These are phyloP conservation scores for Suillus decipiens DNA, from an alignment of 768 basidiomycete species.

Conservation along the genomic window DNA sequence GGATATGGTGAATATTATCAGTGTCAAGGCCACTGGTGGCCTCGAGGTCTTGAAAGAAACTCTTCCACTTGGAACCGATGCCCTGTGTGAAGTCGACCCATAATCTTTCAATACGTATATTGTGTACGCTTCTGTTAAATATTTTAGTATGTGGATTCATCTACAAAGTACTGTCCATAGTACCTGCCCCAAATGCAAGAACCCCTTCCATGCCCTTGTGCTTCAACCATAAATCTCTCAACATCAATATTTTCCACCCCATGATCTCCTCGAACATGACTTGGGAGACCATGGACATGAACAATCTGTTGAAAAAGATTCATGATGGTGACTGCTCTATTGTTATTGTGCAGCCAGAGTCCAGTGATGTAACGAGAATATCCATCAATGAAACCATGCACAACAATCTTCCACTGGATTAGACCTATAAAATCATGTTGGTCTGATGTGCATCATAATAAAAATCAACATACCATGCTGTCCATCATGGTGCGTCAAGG, in stretches of 20 bases:
- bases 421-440: conserved; percentile 10
- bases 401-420: conserved; percentile 33
- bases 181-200: conserved; percentile 41
- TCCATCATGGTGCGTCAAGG: conserved; percentile 42
- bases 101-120: conserved; percentile 40
- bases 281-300: conserved; percentile 30
- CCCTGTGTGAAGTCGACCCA: conserved; percentile 41
- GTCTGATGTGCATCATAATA: conserved; percentile 36
- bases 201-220: conserved; percentile 18
- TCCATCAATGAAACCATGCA: conserved; percentile 46
- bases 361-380: conserved; percentile 34
- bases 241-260: conserved; percentile 40
- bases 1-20: conserved; percentile 21
- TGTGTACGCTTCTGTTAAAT: conserved; percentile 38
- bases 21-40: conserved; percentile 27
- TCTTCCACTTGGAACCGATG: conserved; percentile 40
- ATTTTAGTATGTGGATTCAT: neutral
- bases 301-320: conserved; percentile 30
- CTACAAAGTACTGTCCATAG: neutral
- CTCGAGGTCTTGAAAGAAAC: conserved; percentile 53
- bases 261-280: conserved; percentile 38
- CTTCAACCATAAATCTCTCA: conserved; percentile 23
- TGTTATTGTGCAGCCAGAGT: conserved; percentile 39
- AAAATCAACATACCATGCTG: conserved; percentile 31
- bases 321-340: conserved; percentile 38